Conservation (phyloP, 176 grass and related monocot genomes). For the Lolium rigidum region DNA sequence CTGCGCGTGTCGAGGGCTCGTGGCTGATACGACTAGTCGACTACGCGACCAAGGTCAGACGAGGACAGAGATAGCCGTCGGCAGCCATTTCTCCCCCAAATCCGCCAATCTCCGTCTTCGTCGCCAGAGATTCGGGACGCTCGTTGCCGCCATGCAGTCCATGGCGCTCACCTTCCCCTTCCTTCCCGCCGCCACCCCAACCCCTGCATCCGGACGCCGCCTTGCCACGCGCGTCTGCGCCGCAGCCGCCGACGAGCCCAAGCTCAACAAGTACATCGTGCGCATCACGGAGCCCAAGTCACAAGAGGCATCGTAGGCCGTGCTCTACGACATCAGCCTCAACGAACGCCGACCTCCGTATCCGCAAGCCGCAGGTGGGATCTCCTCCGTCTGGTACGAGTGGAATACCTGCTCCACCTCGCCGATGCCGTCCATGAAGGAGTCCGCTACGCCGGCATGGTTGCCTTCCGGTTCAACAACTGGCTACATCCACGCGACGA, state of each 20-base stretch:
- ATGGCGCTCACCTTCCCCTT: conserved; percentile 44
- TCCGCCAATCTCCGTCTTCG: too few relatives aligned
- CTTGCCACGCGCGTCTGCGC: conserved; percentile 36
- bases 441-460: conserved; percentile 77
- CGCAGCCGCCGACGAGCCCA: conserved; percentile 39
- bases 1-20: too few relatives aligned
- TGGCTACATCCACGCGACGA: too few relatives aligned
- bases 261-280: conserved; percentile 82
- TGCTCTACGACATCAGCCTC: conserved; percentile 89
- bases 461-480: conserved; percentile 82
- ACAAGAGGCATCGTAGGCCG: conserved; percentile 81
- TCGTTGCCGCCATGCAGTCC: conserved; percentile 59
- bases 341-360: conserved; percentile 77
- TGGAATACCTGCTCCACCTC: conserved; percentile 83
- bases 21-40: too few relatives aligned
- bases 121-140: too few relatives aligned
- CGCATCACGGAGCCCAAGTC: conserved; percentile 94
- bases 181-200: not conserved
- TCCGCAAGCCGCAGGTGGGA: conserved; percentile 83
- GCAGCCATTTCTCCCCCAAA: too few relatives aligned
- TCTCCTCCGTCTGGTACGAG: conserved; percentile 95
- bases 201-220: not conserved
- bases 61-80: too few relatives aligned
- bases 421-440: conserved; percentile 76
- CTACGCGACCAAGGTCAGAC: too few relatives aligned